These are phyloP conservation scores for Bryoglossum gracile DNA, from an alignment of 495 filamentous ascomycete species.

Conservation along the genomic window DNA sequence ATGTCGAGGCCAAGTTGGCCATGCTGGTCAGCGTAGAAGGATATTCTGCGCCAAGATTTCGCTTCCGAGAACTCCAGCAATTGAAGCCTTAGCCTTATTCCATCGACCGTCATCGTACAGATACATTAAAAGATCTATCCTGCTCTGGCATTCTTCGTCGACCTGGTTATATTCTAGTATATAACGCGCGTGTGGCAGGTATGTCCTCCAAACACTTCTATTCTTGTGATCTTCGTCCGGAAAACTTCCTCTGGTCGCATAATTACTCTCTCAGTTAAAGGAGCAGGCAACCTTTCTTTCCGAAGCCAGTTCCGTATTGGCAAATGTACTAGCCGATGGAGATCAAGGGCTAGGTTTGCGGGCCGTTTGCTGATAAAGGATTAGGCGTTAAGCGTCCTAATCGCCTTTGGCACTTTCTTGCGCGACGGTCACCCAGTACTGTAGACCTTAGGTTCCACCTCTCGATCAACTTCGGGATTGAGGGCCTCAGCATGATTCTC, in stretches of 20 bases:
- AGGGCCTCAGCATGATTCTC: too few species aligned
- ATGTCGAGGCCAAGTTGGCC: slow-evolving; percentile 29
- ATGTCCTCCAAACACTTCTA: slow-evolving; percentile 29
- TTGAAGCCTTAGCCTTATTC: slow-evolving; percentile 2
- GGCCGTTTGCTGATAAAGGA: background rate
- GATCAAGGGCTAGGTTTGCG: background rate
- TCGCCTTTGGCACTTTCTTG: slow-evolving; percentile 3
- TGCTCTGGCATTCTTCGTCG: background rate
- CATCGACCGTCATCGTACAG: slow-evolving; percentile 1
- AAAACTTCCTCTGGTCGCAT: slow-evolving; percentile 26
- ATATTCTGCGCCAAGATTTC: slow-evolving; percentile 14
- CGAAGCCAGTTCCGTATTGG: slow-evolving; percentile 36
- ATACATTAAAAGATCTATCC: background rate
- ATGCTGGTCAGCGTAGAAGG: slow-evolving; percentile 29
- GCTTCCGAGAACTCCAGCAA: slow-evolving; percentile 5
- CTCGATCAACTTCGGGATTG: too few species aligned
- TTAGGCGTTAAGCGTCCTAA: background rate
- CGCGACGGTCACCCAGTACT: too few species aligned
- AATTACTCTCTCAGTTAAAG: slow-evolving; percentile 30
- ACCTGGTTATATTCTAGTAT: slow-evolving; percentile 18
- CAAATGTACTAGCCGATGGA: slow-evolving; percentile 43
- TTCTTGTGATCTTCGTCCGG: slow-evolving; percentile 28
- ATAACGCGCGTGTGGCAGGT: slow-evolving; percentile 35
- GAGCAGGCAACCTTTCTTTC: slow-evolving; percentile 19
- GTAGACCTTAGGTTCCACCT: too few species aligned